A percentile compares a stretch with the other conserved stretches of the same genome.
These are phyloP conservation scores for Fusarium pseudoanthophilum DNA, from an alignment of 2,329 filamentous ascomycete genomes.

Conservation along the genomic window DNA sequence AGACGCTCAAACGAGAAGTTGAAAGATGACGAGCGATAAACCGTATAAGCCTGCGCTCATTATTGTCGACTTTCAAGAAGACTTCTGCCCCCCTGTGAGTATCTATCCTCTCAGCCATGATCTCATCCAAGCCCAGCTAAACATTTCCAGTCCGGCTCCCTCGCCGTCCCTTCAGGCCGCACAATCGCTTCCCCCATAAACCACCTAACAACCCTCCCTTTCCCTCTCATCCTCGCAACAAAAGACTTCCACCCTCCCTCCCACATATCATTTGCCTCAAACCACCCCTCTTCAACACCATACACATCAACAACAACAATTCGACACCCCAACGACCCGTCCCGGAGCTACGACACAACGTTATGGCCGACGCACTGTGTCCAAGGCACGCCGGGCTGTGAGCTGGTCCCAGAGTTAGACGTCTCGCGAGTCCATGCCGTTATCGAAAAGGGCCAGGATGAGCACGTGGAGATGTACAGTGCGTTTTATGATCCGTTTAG, in stretches of 20 bases:
- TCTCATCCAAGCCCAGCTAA: conserved; percentile 3
- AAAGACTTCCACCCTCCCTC: conserved; percentile 87
- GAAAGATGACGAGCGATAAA: conserved; percentile 1
- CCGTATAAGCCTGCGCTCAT: conserved; percentile 66
- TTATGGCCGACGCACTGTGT: conserved; percentile 96
- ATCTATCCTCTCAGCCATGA: neutral
- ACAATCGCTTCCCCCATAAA: conserved; percentile 78
- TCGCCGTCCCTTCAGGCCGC: conserved; percentile 81
- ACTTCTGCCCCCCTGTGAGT: conserved; percentile 90
- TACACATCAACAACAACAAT: conserved; percentile 75
- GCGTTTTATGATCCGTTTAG: conserved; percentile 86
- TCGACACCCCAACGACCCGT: conserved; percentile 70
- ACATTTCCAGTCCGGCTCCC: conserved; percentile 76
- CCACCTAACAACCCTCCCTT: conserved; percentile 75
- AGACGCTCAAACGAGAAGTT: neutral
- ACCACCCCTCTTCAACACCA: conserved; percentile 75
- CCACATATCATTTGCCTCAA: conserved; percentile 90
- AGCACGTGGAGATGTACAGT: conserved; percentile 90
- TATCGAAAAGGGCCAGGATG: conserved; percentile 81
- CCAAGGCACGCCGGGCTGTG: conserved; percentile 75
- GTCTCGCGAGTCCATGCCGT: conserved; percentile 67
- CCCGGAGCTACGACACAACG: conserved; percentile 71
- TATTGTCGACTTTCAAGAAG: conserved; percentile 90
- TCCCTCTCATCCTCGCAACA: conserved; percentile 82
- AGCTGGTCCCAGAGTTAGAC: conserved; percentile 78